These are phyloP conservation scores for Biscutella auriculata DNA, from an alignment of 441 rosid species.

Conservation along the genomic window DNA sequence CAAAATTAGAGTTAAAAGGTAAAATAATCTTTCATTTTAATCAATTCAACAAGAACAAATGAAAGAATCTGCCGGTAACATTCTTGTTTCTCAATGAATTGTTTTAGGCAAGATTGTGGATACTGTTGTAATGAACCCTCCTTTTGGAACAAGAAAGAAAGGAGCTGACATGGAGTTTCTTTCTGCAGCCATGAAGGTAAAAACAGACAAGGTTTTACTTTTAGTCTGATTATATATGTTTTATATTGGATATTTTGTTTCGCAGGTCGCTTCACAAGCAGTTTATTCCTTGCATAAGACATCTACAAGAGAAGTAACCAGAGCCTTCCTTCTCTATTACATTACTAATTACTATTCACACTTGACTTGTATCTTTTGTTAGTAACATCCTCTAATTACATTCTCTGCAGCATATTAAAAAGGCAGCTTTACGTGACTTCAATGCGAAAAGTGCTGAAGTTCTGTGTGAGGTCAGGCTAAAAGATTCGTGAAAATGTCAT, in stretches of 20 bases:
- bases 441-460: slow-evolving; percentile 84
- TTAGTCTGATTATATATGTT: background rate
- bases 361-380: background rate
- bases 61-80: background rate
- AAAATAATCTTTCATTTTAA: background rate
- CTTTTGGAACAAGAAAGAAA: slow-evolving; percentile 84
- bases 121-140: slow-evolving; percentile 93
- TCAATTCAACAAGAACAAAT: background rate
- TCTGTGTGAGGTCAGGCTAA: slow-evolving; percentile 55
- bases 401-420: slow-evolving; percentile 59
- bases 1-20: slow-evolving; percentile 64
- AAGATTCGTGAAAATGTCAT: background rate
- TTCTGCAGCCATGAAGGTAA: slow-evolving; percentile 54
- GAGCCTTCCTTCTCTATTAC: background rate
- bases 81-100: background rate
- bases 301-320: slow-evolving; percentile 84
- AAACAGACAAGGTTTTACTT: background rate
- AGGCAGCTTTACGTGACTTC: slow-evolving; percentile 56
- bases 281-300: slow-evolving; percentile 96
- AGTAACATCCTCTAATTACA: background rate
- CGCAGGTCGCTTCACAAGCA: slow-evolving; percentile 63
- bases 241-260: background rate
- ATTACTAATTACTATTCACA: background rate
- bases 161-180: slow-evolving; percentile 92
- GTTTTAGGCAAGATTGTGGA: slow-evolving; percentile 49